Conservation (phyloP, 2,329 filamentous ascomycete genomes). For the Colletotrichum abscissum region DNA sequence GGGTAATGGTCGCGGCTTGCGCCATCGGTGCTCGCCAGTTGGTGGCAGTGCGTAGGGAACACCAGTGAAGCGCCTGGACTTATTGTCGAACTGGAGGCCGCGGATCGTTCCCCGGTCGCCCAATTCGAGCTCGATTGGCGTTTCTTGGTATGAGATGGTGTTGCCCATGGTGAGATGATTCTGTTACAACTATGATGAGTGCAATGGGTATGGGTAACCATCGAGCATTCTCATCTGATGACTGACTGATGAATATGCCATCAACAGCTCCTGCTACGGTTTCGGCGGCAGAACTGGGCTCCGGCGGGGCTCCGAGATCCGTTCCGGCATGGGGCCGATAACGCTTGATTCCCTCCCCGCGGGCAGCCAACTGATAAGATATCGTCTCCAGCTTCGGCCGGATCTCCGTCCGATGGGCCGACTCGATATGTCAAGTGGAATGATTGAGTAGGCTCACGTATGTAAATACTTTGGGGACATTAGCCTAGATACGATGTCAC, state of each 20-base stretch:
- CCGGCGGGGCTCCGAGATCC: constrained; percentile 8
- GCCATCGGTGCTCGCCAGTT: constrained; percentile 49
- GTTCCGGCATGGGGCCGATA: constrained; percentile 17
- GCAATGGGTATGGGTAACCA: background rate
- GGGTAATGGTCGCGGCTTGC: constrained; percentile 48
- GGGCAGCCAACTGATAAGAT: background rate
- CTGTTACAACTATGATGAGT: background rate
- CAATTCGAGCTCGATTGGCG: constrained; percentile 39
- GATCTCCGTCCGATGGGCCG: background rate
- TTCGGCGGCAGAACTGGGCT: constrained; percentile 1
- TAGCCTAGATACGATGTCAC: background rate
- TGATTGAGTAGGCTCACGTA: background rate
- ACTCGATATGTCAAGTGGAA: background rate
- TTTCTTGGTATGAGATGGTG: constrained; percentile 41
- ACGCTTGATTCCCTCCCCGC: background rate
- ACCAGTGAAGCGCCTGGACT: constrained; percentile 47
- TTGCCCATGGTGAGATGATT: constrained; percentile 40
- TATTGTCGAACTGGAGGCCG: constrained; percentile 48
- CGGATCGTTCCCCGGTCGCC: constrained; percentile 43
- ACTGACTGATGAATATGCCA: too few species aligned
- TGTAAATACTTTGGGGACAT: background rate
- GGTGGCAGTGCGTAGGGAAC: constrained; percentile 55
- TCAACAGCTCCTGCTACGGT: background rate
- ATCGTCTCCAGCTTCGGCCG: background rate
- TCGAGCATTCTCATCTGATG: too few species aligned